phyloP scores from a whole-genome alignment of 192 early-diverging fungal species.

The Entomortierella lignicola region DNA sequence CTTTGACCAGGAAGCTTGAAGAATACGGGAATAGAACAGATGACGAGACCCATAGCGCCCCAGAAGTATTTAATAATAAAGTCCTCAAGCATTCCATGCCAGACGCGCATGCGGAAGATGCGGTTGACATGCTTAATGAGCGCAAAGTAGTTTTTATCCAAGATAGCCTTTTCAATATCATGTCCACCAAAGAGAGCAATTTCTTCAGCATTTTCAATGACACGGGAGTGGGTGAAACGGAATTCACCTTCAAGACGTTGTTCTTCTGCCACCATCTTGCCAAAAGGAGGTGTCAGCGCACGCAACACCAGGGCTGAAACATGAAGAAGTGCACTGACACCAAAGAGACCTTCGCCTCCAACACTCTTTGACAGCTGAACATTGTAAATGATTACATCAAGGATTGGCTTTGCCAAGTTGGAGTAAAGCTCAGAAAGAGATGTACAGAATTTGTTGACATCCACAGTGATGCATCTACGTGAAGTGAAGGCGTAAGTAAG shows the following conservation, averaged over 20 bases:
- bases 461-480: slow-evolving; percentile 78
- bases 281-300: slow-evolving; percentile 93
- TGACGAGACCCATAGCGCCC: slow-evolving; percentile 89
- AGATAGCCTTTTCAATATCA: slow-evolving; percentile 82
- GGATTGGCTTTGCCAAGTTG: slow-evolving; percentile 93
- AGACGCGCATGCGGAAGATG: slow-evolving; percentile 86
- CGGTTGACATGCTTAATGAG: slow-evolving; percentile 90
- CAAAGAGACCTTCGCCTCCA: slow-evolving; percentile 87
- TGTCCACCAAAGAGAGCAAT: slow-evolving; percentile 92
- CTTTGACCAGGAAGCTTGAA: slow-evolving; percentile 58
- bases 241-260: slow-evolving; percentile 95
- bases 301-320: slow-evolving; percentile 82
- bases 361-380: slow-evolving; percentile 86
- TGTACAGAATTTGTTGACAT: slow-evolving; percentile 91
- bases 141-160: slow-evolving; percentile 81
- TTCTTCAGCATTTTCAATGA: slow-evolving; percentile 97
- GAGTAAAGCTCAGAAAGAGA: slow-evolving; percentile 91
- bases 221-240: slow-evolving; percentile 91
- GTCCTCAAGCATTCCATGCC: slow-evolving; percentile 96
- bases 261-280: slow-evolving; percentile 94
- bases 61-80: slow-evolving; percentile 99
- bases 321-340: slow-evolving; percentile 83
- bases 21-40: slow-evolving; percentile 92
- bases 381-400: slow-evolving; percentile 96
- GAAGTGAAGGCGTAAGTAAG: background rate